Evolutionary conservation across 257 asterid genomes (phyloP), one percentile per base, ranked within the genome.

Genomic region (Thymus mandschuricus): DNA sequence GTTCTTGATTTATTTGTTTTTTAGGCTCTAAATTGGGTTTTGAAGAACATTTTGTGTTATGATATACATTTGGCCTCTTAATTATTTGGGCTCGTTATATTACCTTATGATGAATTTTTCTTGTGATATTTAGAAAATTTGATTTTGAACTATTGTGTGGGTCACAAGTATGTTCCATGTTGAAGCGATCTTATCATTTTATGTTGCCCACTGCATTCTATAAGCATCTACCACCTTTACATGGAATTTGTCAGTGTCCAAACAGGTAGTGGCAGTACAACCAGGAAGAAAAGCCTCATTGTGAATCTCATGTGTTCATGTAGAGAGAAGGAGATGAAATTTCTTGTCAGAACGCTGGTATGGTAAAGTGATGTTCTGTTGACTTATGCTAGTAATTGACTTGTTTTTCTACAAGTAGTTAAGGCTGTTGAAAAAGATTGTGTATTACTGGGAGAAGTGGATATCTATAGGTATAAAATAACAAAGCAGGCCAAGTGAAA

Each of bases 301-400:
- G 79, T 90, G 84, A 86, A 87, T 80, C 98, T 92, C 78, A 79
- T 92, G 96, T 76, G 96, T 76, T 88, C 98, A 44, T 90, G 98
- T 77, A 83, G 96, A 84, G 98, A 90, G 79, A 90, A 85, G 87
- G 98, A 90, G 87, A 86, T 88, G 86, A 92, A 90, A 72, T 92
- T 88, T 86, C 78, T 92, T 69, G 96, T 92, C 78, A 84, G 98
- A 79, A 92, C 96, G 62, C 80, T 92, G 96, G 98, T 92, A 84
- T 72, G 85, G 15, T 75, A 28, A 65, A 33, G 41, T 60, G 56
- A n/a, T 41, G 51, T 56, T 69, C 75, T 64, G 68, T 69, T 57
- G 29, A 70, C 63, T 27, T 64, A n/a, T 80, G 79, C 69, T 59
- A 63, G 49, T 52, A 52, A 46, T 35, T 46, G 34, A 1, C 10